Evolutionary conservation across 2,329 filamentous ascomycete genomes (phyloP).

Genomic region (Penicillium verrucosum): DNA sequence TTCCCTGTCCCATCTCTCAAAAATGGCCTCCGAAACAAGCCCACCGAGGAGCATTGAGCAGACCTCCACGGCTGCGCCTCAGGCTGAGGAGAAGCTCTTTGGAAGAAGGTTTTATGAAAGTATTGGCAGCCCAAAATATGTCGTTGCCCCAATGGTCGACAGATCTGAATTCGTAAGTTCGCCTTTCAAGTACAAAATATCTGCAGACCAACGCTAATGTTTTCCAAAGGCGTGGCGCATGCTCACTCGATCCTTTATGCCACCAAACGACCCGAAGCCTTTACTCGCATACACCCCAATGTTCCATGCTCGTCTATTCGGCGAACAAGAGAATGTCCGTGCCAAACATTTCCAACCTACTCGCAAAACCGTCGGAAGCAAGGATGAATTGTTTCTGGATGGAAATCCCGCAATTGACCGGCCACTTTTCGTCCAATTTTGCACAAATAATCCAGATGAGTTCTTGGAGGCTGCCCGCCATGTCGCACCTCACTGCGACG

Average conservation of each 20-base stretch:
- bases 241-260: conserved; percentile 88
- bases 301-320: conserved; percentile 89
- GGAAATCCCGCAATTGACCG: conserved; percentile 81
- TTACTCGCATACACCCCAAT: conserved; percentile 92
- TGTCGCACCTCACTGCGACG: conserved; percentile 85
- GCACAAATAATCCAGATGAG: conserved; percentile 53
- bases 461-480: conserved; percentile 64
- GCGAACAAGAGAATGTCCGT: conserved; percentile 72
- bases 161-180: conserved; percentile 88
- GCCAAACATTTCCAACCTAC: conserved; percentile 75
- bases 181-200: conserved; percentile 2
- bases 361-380: conserved; percentile 31
- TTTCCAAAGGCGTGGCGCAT: conserved; percentile 81
- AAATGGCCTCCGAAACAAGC: conserved; percentile 27
- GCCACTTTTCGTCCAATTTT: conserved; percentile 94
- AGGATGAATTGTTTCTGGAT: conserved; percentile 62
- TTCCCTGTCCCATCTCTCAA: conserved; percentile 12
- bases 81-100: conserved; percentile 60
- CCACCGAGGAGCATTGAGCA: conserved; percentile 19
- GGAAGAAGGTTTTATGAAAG: conserved; percentile 93
- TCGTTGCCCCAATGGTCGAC: conserved; percentile 97
- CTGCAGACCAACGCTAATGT: conserved; percentile 4
- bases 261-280: conserved; percentile 58
- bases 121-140: conserved; percentile 83
- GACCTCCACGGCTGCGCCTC: conserved; percentile 16